Evolutionary conservation across 2,329 filamentous ascomycete genomes (phyloP), one percentile per base, ranked within the genome.

Genomic region (Aspergillus candidus): DNA sequence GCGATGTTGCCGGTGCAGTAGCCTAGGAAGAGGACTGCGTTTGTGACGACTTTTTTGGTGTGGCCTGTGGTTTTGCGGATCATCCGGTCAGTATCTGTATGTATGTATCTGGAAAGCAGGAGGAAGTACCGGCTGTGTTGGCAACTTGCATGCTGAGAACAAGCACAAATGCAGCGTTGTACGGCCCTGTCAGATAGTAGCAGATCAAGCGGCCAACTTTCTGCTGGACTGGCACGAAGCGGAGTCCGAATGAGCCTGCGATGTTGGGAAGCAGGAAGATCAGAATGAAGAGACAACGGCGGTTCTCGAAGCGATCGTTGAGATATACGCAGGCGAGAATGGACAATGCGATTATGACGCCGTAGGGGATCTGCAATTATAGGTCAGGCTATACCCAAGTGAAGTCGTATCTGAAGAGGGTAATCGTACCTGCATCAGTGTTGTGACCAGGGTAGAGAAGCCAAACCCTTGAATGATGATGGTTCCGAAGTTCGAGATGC

Each of bases 41-140:
- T 80, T n/a, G 78, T 79, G 18, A 82, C 75, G 36, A 82, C 78
- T 56, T 83, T 81, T 57, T 82, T 82, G 1, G 78, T 80, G 49
- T 80, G 77, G 0, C 78, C 78, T 47, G 11, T 47, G 11, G 36
- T 64, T 64, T 40, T 60, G 7, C 2, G 22, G 22, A 8, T 32
- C 4, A 35, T 31, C 11, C 6, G 8, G 10, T 6, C 15, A 27
- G 3, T 29, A 6, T 38, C 11, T 15, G 17, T 3, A 7, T 12
- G 22, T 2, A 7, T 6, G 6, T 41, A 15, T 32, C 8, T 31
- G 12, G n/a, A 2, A 27, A 10, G 1, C 18, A 34, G n/a, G 14
- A 13, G 13, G 7, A 5, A 8, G 31, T 42, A 66, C 65, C 65
- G 56, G 61, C 73, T 56, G 61, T 78, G 66, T 58, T 71, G 40